These are phyloP conservation scores for Calcarisporium arbuscula DNA, from an alignment of 2,329 filamentous ascomycete species.

Conservation along the genomic window DNA sequence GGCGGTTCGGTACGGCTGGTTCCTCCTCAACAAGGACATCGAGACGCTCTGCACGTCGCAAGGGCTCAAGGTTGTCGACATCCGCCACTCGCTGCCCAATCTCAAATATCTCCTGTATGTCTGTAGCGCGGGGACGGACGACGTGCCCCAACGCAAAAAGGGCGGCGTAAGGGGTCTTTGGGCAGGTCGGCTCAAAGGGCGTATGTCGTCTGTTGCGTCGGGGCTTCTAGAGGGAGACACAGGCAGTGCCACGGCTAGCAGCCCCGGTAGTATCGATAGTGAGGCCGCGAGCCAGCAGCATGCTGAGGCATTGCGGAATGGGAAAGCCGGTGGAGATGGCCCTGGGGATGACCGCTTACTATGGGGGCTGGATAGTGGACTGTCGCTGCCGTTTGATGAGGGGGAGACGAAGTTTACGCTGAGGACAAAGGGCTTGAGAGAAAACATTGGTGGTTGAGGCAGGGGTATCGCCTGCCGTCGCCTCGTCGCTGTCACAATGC, in stretches of 20 bases:
- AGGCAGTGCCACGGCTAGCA: conserved; percentile 31
- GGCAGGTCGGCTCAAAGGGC: conserved; percentile 38
- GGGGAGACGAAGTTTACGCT: conserved; percentile 41
- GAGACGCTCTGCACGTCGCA: conserved; percentile 61
- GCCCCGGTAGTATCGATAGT: conserved; percentile 38
- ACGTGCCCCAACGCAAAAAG: conserved; percentile 54
- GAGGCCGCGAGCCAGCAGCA: conserved; percentile 30
- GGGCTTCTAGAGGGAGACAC: conserved; percentile 29
- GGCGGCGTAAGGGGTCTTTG: conserved; percentile 56
- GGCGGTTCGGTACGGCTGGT: conserved; percentile 92
- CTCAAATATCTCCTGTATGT: conserved; percentile 90
- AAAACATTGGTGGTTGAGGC: too few species aligned
- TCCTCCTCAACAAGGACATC: conserved; percentile 93
- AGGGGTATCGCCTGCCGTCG: too few species aligned
- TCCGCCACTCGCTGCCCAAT: conserved; percentile 87
- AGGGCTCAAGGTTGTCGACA: conserved; percentile 76
- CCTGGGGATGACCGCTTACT: conserved; percentile 11
- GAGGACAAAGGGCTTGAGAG: conserved; percentile 50
- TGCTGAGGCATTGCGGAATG: conserved; percentile 28
- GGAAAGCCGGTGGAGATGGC: conserved; percentile 2
- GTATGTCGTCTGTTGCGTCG: conserved; percentile 21
- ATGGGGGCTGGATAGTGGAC: conserved; percentile 12
- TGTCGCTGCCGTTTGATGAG: conserved; percentile 41
- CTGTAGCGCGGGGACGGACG: conserved; percentile 68
- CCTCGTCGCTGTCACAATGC: too few species aligned